Evolutionary conservation across 306 rosid species (phyloP), one percentile per base, ranked within the genome.

Genomic region (cucumber (Cucumis sativus)): DNA sequence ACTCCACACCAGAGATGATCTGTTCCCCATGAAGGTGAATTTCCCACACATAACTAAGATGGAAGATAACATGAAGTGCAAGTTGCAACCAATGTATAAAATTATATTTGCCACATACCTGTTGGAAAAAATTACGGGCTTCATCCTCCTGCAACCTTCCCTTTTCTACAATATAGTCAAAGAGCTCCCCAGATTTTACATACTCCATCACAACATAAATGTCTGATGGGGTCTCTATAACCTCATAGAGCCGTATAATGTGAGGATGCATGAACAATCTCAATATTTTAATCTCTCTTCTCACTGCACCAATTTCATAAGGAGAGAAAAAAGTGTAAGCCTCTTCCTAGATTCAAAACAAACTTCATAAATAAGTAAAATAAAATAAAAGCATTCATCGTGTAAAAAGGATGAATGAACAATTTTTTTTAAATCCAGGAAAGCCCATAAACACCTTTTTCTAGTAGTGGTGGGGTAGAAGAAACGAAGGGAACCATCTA

Each of bases 1-100:
- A 91, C 92, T 95, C 99, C 86, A 95, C 97, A 9, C 97, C 99
- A 82, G 97, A 95, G 77, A 95, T 92, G 70, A 95, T 95, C 99
- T 95, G 88, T 78, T 57, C 66, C 86, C 66, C 86, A 82, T 72
- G 75, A 58, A 80, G 79, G 78, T 49, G 15, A 47, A 25, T 45
- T 52, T 6, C 20, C 72, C 43, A 67, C 61, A 45, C 13, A 18
- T 59, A 79, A 73, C 65, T 81, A 56, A 49, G 82, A 18, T 67
- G 10, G 15, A 41, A 45, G 76, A 56, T 4, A 54, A 41, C 54
- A 69, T 25, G 41, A 82, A 55, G 55, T 59, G 47, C 65, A 80
- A 12, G 56, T 52, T 52, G 60, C 62, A 72, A 59, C 33, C 79
- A 65, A 83, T 15, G 15, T 59, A 57, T 54, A 56, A 78, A 18